Evolutionary conservation across 768 basidiomycete species (phyloP).

Genomic region (Psilocybe subaeruginosa): DNA sequence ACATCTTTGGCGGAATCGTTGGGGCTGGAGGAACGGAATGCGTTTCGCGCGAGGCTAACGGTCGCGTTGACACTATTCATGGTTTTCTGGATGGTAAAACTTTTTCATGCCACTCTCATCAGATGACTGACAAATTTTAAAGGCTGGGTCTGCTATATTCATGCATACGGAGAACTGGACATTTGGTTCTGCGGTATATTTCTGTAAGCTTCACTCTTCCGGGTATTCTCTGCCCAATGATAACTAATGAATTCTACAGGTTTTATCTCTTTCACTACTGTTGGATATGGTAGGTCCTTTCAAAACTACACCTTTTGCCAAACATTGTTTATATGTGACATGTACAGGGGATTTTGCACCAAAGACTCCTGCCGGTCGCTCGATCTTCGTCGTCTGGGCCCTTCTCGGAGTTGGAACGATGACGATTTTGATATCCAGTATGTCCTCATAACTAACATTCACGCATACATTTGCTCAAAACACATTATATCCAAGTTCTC

Average conservation of each 20-base stretch:
- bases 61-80: constrained; percentile 67
- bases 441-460: constrained; percentile 17
- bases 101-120: background rate
- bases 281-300: constrained; percentile 57
- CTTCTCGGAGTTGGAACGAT: constrained; percentile 75
- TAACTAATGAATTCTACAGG: constrained; percentile 40
- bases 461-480: background rate
- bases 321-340: background rate
- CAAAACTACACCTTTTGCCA: no score
- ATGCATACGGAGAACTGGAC: constrained; percentile 69
- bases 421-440: constrained; percentile 76
- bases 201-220: constrained; percentile 49
- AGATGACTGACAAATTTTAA: background rate
- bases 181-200: constrained; percentile 68
- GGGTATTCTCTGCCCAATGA: background rate
- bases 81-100: constrained; percentile 74
- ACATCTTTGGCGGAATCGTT: constrained; percentile 32
- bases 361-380: constrained; percentile 66
- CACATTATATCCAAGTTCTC: constrained; percentile 12
- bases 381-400: constrained; percentile 81
- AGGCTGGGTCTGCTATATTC: constrained; percentile 76
- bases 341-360: constrained; percentile 65
- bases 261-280: constrained; percentile 72
- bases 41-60: constrained; percentile 57
- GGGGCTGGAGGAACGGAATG: constrained; percentile 51